phyloP scores from a whole-genome alignment of 2,329 filamentous ascomycete genomes.

The Ilyonectria destructans region DNA sequence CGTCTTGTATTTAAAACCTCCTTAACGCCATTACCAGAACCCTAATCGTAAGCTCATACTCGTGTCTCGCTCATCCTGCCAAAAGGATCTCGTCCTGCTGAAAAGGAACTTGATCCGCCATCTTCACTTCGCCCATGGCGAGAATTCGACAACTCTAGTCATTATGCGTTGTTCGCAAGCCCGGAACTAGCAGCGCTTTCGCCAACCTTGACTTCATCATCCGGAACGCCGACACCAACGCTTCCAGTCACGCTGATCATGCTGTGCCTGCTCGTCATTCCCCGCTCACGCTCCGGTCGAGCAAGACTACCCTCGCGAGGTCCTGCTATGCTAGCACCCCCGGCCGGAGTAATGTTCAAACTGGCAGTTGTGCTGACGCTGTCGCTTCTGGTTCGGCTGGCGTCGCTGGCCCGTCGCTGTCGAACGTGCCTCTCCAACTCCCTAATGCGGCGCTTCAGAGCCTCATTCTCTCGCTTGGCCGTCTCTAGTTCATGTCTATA shows the following conservation, averaged over 20 bases:
- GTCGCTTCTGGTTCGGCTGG: constrained; percentile 64
- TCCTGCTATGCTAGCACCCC: constrained; percentile 63
- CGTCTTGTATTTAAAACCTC: constrained; percentile 36
- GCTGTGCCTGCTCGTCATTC: constrained; percentile 58
- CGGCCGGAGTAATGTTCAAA: constrained; percentile 57
- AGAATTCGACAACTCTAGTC: not conserved
- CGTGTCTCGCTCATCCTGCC: constrained; percentile 19
- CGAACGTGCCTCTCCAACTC: constrained; percentile 73
- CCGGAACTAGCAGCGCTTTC: constrained; percentile 72
- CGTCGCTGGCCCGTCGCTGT: constrained; percentile 65
- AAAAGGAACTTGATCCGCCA: not conserved
- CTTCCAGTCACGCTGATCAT: constrained; percentile 63
- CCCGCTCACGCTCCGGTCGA: constrained; percentile 58
- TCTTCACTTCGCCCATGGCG: constrained; percentile 1
- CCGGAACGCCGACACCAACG: constrained; percentile 69
- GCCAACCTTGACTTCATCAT: constrained; percentile 74
- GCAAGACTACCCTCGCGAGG: constrained; percentile 58
- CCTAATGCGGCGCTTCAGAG: constrained; percentile 72
- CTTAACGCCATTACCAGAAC: constrained; percentile 45
- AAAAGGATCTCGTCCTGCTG: not conserved
- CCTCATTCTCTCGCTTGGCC: constrained; percentile 77
- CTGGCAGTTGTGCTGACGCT: constrained; percentile 71
- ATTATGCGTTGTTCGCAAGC: constrained; percentile 40
- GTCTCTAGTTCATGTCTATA: constrained; percentile 74
- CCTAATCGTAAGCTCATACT: constrained; percentile 41